Conservation (phyloP, 1,139 yeast species). For the Geotrichum bryndzae region DNA sequence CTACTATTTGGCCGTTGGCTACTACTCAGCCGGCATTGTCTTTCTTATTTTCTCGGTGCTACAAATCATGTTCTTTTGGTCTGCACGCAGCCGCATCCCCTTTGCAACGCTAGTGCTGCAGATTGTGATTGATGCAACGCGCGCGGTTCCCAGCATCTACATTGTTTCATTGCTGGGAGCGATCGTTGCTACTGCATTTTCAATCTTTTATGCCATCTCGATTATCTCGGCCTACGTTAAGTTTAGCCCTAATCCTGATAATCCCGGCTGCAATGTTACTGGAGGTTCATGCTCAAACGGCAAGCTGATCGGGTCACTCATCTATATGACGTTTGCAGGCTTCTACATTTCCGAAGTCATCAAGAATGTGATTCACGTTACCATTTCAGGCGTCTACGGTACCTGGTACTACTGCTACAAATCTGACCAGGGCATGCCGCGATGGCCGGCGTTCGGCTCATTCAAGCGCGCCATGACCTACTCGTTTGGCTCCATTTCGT, state of each 20-base stretch:
- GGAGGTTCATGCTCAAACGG: slow-evolving; percentile 66
- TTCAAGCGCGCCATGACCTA: slow-evolving; percentile 77
- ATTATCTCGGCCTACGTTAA: slow-evolving; percentile 73
- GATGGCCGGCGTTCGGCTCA: slow-evolving; percentile 74
- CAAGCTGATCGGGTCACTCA: slow-evolving; percentile 57
- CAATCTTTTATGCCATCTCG: slow-evolving; percentile 58
- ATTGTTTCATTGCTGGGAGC: slow-evolving; percentile 61
- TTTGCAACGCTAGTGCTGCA: slow-evolving; percentile 69
- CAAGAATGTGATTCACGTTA: slow-evolving; percentile 76
- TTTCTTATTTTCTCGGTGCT: slow-evolving; percentile 50
- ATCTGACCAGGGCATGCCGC: slow-evolving; percentile 77
- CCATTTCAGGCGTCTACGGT: slow-evolving; percentile 82
- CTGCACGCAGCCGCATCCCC: slow-evolving; percentile 64
- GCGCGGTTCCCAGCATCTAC: slow-evolving; percentile 61
- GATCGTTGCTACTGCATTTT: slow-evolving; percentile 56
- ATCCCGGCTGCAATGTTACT: slow-evolving; percentile 45
- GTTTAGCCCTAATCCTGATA: slow-evolving; percentile 47
- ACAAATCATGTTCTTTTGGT: slow-evolving; percentile 41
- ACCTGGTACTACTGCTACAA: slow-evolving; percentile 81
- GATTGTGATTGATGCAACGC: slow-evolving; percentile 71
- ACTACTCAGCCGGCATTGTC: slow-evolving; percentile 76
- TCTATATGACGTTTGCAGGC: slow-evolving; percentile 79
- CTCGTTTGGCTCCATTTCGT: slow-evolving; percentile 85
- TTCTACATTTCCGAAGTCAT: slow-evolving; percentile 80
- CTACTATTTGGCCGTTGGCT: slow-evolving; percentile 51